Conservation (phyloP, 768 basidiomycete species). For the Epithele typhae region DNA sequence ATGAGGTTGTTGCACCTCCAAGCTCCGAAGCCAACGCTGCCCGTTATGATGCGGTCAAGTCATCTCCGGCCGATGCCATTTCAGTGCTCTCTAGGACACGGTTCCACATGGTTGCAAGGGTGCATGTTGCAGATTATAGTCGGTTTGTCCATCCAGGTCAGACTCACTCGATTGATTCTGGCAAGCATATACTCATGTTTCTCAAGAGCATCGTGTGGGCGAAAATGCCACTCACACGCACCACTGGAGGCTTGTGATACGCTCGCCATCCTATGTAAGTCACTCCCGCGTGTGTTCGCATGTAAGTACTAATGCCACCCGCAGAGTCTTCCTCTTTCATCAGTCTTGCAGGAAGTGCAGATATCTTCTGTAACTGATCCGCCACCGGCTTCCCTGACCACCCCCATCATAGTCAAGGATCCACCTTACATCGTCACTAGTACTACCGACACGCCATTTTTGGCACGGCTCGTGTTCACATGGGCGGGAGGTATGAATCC, state of each 20-base stretch:
- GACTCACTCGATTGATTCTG: no score
- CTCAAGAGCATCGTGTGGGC: slow-evolving; percentile 30
- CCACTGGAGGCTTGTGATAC: slow-evolving; percentile 42
- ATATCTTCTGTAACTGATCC: slow-evolving; percentile 35
- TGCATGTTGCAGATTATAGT: slow-evolving; percentile 41
- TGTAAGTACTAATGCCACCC: no score
- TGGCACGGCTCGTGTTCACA: slow-evolving; percentile 36
- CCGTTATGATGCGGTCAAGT: no score
- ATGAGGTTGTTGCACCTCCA: slow-evolving; percentile 25
- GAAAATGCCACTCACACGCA: slow-evolving; percentile 31
- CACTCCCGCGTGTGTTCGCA: background rate
- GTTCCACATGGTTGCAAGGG: slow-evolving; percentile 43
- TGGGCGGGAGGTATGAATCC: slow-evolving; percentile 41
- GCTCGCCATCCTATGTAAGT: slow-evolving; percentile 46
- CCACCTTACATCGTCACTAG: slow-evolving; percentile 39
- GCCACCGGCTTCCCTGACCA: slow-evolving; percentile 31
- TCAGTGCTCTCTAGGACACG: slow-evolving; percentile 27
- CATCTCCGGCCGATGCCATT: no score
- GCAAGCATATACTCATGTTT: background rate
- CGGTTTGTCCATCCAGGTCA: slow-evolving; percentile 38
- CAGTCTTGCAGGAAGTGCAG: slow-evolving; percentile 29
- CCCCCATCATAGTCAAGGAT: slow-evolving; percentile 29
- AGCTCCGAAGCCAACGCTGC: no score
- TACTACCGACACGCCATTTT: slow-evolving; percentile 41
- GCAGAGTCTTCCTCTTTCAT: slow-evolving; percentile 32